These are phyloP conservation scores for Henningerozyma blattae DNA, from an alignment of 805 yeast genomes.

Conservation along the genomic window DNA sequence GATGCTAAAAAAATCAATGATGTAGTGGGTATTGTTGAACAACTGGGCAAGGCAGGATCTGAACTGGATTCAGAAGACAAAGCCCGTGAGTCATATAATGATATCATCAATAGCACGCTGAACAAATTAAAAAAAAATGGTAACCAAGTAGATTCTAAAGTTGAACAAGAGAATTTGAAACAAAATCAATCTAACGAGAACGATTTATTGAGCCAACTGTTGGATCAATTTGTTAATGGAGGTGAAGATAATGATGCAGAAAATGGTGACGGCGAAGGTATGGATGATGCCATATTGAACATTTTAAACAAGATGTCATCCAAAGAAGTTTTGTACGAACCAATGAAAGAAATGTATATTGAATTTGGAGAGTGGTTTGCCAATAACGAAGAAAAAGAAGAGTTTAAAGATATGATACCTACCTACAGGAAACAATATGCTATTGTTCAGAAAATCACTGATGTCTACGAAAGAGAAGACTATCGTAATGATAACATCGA, in stretches of 20 bases:
- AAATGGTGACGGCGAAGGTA: constrained; percentile 21
- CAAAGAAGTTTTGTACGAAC: constrained; percentile 78
- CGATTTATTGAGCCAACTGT: constrained; percentile 47
- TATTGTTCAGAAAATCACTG: constrained; percentile 49
- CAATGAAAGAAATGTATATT: constrained; percentile 65
- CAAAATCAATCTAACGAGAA: constrained; percentile 27
- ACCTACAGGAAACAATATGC: constrained; percentile 52
- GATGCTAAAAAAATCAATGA: too few species aligned
- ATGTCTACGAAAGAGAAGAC: constrained; percentile 49
- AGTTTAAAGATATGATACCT: constrained; percentile 10
- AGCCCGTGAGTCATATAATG: constrained; percentile 41
- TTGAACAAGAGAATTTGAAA: constrained; percentile 37
- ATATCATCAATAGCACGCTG: constrained; percentile 69
- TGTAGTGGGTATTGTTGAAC: too few species aligned
- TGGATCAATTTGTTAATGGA: constrained; percentile 43
- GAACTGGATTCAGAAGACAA: constrained; percentile 8
- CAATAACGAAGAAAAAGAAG: constrained; percentile 25
- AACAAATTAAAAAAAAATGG: constrained; percentile 70
- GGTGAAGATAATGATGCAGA: constrained; percentile 9
- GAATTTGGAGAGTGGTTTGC: constrained; percentile 65
- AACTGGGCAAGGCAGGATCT: constrained; percentile 1
- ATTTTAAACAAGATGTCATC: constrained; percentile 75
- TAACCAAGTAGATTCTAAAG: constrained; percentile 48
- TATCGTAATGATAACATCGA: constrained; percentile 28
- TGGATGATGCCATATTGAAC: constrained; percentile 57